Conservation (phyloP, 164 flowering plant genomes). For the Buxus sempervirens region DNA sequence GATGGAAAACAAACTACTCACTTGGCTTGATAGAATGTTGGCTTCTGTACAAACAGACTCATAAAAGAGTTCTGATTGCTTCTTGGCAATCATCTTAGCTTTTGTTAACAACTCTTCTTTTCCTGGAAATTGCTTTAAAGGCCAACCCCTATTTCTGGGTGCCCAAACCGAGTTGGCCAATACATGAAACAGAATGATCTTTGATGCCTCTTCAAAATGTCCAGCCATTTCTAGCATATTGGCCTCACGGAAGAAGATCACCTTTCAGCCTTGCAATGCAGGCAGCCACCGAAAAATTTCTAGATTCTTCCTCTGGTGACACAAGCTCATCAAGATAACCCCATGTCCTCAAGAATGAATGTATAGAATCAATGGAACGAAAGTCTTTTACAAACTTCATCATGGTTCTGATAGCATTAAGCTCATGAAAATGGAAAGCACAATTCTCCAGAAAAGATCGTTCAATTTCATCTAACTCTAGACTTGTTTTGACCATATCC, state of each 20-base stretch:
- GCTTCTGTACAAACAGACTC: slow-evolving; percentile 34
- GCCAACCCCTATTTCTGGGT: slow-evolving; percentile 50
- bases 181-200: slow-evolving; percentile 35
- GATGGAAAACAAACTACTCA: slow-evolving; percentile 23
- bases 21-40: slow-evolving; percentile 28
- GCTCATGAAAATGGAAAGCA: slow-evolving; percentile 15
- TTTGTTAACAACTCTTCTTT: slow-evolving; percentile 40
- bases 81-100: slow-evolving; percentile 37
- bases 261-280: slow-evolving; percentile 43
- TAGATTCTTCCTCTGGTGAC: slow-evolving; percentile 40
- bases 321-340: slow-evolving; percentile 51
- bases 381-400: slow-evolving; percentile 31
- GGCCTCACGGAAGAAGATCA: slow-evolving; percentile 40
- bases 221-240: slow-evolving; percentile 58
- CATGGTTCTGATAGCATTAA: slow-evolving; percentile 19
- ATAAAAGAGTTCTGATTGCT: slow-evolving; percentile 20
- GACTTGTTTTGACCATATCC: background rate
- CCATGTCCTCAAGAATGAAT: slow-evolving; percentile 18
- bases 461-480: slow-evolving; percentile 16
- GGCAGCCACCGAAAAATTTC: slow-evolving; percentile 54
- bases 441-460: slow-evolving; percentile 24
- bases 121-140: slow-evolving; percentile 36
- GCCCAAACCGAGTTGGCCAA: slow-evolving; percentile 46
- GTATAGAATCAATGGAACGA: slow-evolving; percentile 19
- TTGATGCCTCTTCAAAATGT: slow-evolving; percentile 35